A percentile compares a stretch with the other conserved stretches of the same genome.
Evolutionary conservation across 2,329 filamentous ascomycete genomes (phyloP).

Genomic region (Stagonosporopsis cucurbitacearum): DNA sequence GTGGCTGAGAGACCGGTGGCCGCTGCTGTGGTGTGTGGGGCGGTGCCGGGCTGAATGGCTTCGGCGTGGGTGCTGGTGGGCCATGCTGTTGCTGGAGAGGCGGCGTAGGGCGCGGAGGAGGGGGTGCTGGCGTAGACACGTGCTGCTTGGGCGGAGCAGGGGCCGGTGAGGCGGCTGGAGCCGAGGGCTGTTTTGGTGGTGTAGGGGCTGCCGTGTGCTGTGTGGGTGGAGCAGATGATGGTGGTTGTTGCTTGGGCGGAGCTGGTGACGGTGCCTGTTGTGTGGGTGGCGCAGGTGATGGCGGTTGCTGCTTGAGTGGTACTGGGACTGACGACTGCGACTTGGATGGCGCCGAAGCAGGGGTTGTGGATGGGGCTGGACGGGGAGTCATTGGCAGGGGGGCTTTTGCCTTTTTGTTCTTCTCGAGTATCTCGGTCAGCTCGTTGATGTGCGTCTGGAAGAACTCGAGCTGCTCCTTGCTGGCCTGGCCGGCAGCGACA

Average conservation of each 20-base stretch:
- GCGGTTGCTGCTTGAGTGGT: slow-evolving; percentile 21
- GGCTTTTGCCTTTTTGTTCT: slow-evolving; percentile 45
- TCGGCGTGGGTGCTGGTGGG: slow-evolving; percentile 21
- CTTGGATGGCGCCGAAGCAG: slow-evolving; percentile 29
- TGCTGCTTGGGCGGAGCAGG: slow-evolving; percentile 14
- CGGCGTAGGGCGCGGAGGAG: slow-evolving; percentile 10
- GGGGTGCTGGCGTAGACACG: slow-evolving; percentile 14
- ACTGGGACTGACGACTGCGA: slow-evolving; percentile 14
- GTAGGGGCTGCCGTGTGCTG: slow-evolving; percentile 12
- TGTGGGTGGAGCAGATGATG: slow-evolving; percentile 26
- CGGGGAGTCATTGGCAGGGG: slow-evolving; percentile 22
- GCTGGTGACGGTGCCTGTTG: not conserved
- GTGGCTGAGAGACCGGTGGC: slow-evolving; percentile 22
- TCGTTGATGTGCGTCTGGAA: slow-evolving; percentile 85
- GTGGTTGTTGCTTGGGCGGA: slow-evolving; percentile 16
- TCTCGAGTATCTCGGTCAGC: slow-evolving; percentile 63
- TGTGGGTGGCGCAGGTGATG: slow-evolving; percentile 16
- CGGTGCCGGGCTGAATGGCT: slow-evolving; percentile 25
- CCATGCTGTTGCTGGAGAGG: slow-evolving; percentile 7
- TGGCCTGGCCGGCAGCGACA: slow-evolving; percentile 77
- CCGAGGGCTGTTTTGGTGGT: slow-evolving; percentile 20
- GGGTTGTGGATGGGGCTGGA: slow-evolving; percentile 2
- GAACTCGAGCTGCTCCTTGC: slow-evolving; percentile 71
- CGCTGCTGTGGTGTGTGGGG: slow-evolving; percentile 28
- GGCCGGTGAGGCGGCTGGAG: slow-evolving; percentile 23